phyloP scores from a whole-genome alignment of 441 rosid species.

The Hura crepitans region DNA sequence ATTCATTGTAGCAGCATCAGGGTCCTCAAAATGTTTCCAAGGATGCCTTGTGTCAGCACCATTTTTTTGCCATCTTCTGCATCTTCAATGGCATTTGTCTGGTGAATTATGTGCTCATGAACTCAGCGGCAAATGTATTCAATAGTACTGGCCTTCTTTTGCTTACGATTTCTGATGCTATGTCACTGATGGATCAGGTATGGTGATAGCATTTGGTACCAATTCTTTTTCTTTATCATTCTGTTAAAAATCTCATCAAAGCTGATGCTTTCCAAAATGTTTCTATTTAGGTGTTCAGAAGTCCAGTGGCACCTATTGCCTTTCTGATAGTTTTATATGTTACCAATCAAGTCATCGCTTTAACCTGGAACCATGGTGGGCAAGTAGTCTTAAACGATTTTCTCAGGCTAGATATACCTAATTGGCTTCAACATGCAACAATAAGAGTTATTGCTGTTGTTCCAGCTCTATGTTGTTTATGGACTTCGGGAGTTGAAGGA shows the following conservation, averaged over 20 bases:
- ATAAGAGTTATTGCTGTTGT: conserved; percentile 74
- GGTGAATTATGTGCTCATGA: conserved; percentile 75
- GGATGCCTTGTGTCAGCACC: conserved; percentile 59
- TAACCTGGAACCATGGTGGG: conserved; percentile 78
- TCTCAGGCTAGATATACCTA: conserved; percentile 71
- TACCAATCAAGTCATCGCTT: conserved; percentile 66
- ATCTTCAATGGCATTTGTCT: conserved; percentile 68
- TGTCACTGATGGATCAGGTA: conserved; percentile 94
- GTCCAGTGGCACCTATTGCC: conserved; percentile 53
- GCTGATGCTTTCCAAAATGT: conserved; percentile 8
- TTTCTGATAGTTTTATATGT: conserved; percentile 61
- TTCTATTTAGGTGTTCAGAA: conserved; percentile 57
- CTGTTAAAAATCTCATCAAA: conserved; percentile 21
- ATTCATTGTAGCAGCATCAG: conserved; percentile 52
- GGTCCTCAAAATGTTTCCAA: conserved; percentile 46
- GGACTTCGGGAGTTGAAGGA: conserved; percentile 94
- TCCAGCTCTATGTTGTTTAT: conserved; percentile 77
- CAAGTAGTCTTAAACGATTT: conserved; percentile 68
- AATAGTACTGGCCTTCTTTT: conserved; percentile 67
- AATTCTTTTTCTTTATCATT: conserved; percentile 10
- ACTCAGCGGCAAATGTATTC: conserved; percentile 79
- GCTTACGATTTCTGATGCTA: conserved; percentile 83
- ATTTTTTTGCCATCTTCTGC: conserved; percentile 64
- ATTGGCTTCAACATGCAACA: conserved; percentile 87
- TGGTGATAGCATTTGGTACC: conserved; percentile 7